A percentile compares a stretch with the other conserved stretches of the same genome.
These are phyloP conservation scores for Botryococcus braunii DNA, from an alignment of 163 green algal genomes.

Conservation along the genomic window DNA sequence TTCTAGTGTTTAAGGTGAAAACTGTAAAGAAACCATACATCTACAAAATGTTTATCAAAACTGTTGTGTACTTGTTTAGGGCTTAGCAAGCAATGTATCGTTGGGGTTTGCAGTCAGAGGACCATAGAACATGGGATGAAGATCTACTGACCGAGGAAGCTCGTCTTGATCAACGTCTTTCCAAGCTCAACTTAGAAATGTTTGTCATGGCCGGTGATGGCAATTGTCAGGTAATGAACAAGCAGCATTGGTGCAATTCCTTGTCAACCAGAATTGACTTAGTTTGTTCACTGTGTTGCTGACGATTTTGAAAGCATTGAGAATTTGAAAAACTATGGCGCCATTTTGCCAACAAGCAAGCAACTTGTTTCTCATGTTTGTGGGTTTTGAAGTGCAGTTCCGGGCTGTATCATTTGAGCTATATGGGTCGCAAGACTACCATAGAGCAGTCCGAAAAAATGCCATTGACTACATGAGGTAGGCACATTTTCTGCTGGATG, in stretches of 20 bases:
- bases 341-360: neutral
- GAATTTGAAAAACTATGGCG: neutral
- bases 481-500: neutral
- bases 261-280: neutral
- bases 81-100: too few species aligned
- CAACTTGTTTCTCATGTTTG: neutral
- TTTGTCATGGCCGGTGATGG: conserved; percentile 45
- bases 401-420: conserved; percentile 46
- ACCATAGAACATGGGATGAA: too few species aligned
- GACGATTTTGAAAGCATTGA: neutral
- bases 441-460: conserved; percentile 34
- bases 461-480: conserved; percentile 34
- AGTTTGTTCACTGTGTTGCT: neutral
- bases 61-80: too few species aligned
- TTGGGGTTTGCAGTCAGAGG: too few species aligned
- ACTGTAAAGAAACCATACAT: too few species aligned
- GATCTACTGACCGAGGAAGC: too few species aligned
- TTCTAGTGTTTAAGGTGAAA: too few species aligned
- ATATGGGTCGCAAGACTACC: conserved; percentile 44
- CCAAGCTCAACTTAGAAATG: conserved; percentile 40
- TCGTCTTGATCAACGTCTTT: conserved; percentile 20
- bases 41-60: too few species aligned
- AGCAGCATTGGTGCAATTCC: neutral
- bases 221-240: conserved; percentile 53
- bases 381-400: conserved; percentile 34